Evolutionary conservation across 1,284 basidiomycete species (phyloP), one percentile per base, ranked within the genome.

Genomic region (Puccinia horiana): DNA sequence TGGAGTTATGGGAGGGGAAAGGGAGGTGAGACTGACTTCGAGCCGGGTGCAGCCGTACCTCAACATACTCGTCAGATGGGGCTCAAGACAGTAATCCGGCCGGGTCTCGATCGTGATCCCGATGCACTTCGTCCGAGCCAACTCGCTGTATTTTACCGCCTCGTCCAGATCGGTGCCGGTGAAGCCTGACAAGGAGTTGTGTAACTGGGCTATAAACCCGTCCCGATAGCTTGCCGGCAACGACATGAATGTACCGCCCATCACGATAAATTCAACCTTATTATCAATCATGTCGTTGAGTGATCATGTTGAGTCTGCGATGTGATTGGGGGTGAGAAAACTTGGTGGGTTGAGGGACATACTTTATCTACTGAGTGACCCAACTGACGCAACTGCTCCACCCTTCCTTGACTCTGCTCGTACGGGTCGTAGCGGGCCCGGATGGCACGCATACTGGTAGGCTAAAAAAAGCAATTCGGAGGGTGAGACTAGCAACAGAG

Each of bases 161-260:
- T 99, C 97, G 85, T 99, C 97, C 23, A 99, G 91, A 86, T 98
- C 93, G 8, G 91, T 90, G 0, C 94, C 94, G 1, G 96, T 98
- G 86, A 93, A 96, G 0, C 97, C 97, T 26, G 94, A 96, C 9
- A 99, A 89, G 0, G 97, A 96, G 86, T 99, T 99, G 87, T 99
- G 97, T 75, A 99, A 90, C 84, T 98, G 96, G 0, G 96, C 96
- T 82, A 99, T 91, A 85, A 99, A 99, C 84, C 93, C 92, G 85
- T 92, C 92, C 81, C 96, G 91, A 87, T 99, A 99, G 65, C 95
- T 94, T 87, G 98, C 95, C 32, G 96, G 93, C 91, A 98, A 95
- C 85, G 94, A 97, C 96, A 99, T 98, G 88, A 99, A 99, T 4
- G 96, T 99, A 67, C 96, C 96, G 47, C 96, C 97, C 96, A 99